Evolutionary conservation across 768 basidiomycete genomes (phyloP).

Genomic region (Saitozyma sp.): DNA sequence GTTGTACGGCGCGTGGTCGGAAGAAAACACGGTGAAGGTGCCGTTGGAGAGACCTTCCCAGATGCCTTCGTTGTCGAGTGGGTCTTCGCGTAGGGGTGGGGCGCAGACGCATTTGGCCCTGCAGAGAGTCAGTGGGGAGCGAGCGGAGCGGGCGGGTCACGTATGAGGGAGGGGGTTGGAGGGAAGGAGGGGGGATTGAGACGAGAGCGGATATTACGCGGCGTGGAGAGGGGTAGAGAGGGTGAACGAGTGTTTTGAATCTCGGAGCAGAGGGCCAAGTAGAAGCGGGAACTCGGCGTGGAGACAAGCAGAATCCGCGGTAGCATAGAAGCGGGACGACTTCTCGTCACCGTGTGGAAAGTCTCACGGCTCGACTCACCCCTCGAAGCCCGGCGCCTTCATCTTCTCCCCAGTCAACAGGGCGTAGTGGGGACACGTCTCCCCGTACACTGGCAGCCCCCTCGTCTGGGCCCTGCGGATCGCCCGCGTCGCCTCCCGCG

Average conservation of each 20-base stretch:
- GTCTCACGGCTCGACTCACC: constrained; percentile 24
- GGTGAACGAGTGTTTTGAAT: too few relatives aligned
- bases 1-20: constrained; percentile 51
- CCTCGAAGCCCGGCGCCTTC: constrained; percentile 45
- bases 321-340: too few relatives aligned
- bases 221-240: too few relatives aligned
- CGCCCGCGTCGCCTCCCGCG: constrained; percentile 39
- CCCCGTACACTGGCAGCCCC: constrained; percentile 42
- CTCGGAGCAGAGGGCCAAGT: too few relatives aligned
- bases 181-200: too few relatives aligned
- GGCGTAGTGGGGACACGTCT: constrained; percentile 51
- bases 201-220: too few relatives aligned
- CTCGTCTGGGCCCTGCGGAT: constrained; percentile 48
- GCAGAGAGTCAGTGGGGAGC: constrained; percentile 1
- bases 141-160: too few relatives aligned
- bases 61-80: constrained; percentile 40
- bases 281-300: too few relatives aligned
- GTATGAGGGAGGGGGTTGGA: too few relatives aligned
- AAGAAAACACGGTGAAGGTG: constrained; percentile 49
- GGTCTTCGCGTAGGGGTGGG: constrained; percentile 42
- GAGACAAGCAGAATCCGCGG: too few relatives aligned
- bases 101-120: constrained; percentile 50
- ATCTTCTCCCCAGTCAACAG: constrained; percentile 44
- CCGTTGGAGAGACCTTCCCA: constrained; percentile 46
- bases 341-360: not conserved